Conservation (phyloP, 306 rosid genomes). For the Fagus crenata region DNA sequence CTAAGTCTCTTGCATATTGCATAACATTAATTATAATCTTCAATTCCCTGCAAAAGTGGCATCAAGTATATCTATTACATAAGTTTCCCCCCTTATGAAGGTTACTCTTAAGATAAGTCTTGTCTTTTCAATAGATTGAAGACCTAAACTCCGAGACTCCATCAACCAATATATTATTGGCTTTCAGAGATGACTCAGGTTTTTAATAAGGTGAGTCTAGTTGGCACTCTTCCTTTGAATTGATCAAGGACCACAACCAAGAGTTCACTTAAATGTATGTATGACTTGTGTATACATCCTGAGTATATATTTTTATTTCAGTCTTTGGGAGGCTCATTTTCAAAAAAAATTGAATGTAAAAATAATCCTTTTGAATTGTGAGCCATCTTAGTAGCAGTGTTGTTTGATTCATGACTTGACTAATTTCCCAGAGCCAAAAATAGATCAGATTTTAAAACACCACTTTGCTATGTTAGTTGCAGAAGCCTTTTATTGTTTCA, state of each 20-base stretch:
- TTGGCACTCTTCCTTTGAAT: not conserved
- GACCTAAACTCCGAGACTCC: not conserved
- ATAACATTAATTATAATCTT: not conserved
- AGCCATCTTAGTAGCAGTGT: not conserved
- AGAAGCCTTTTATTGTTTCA: not conserved
- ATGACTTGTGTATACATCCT: not conserved
- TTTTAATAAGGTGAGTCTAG: not conserved
- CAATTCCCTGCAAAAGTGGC: not conserved
- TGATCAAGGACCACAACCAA: not conserved
- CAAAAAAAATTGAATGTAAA: not conserved
- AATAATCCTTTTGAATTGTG: not conserved
- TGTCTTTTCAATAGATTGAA: slow-evolving; percentile 2
- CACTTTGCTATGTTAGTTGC: too few relatives aligned
- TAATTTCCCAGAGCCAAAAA: not conserved
- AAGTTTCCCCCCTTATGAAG: not conserved
- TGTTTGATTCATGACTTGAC: not conserved
- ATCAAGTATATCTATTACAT: not conserved
- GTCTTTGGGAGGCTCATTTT: not conserved
- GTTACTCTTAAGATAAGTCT: not conserved
- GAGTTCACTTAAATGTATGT: not conserved
- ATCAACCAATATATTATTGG: not conserved
- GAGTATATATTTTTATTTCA: not conserved
- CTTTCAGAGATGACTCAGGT: not conserved
- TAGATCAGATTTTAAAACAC: not conserved
- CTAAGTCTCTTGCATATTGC: not conserved